Evolutionary conservation across 2,329 filamentous ascomycete genomes (phyloP).

Genomic region (Coniella lustricola): DNA sequence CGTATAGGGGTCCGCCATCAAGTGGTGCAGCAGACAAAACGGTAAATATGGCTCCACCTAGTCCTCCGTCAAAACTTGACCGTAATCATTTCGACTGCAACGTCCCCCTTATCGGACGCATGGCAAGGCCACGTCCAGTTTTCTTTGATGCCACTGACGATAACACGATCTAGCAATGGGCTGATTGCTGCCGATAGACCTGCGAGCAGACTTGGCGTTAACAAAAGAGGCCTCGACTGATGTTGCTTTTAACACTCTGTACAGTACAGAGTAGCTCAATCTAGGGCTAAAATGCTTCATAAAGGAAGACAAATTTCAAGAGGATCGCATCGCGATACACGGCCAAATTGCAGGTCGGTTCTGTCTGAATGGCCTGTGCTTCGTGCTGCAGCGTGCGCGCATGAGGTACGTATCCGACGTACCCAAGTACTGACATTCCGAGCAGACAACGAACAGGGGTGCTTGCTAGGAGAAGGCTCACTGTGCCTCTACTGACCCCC

Average conservation of each 20-base stretch:
- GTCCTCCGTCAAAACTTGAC: neutral
- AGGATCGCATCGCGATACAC: too few species aligned
- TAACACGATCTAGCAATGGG: neutral
- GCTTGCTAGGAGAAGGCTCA: neutral
- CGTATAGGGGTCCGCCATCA: constrained; percentile 11
- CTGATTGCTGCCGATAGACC: neutral
- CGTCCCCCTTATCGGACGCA: constrained; percentile 3
- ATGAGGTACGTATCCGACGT: too few species aligned
- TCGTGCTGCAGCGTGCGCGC: too few species aligned
- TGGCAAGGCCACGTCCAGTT: neutral
- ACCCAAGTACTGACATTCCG: constrained; percentile 9
- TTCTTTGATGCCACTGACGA: neutral
- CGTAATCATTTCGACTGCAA: neutral
- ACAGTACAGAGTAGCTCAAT: neutral
- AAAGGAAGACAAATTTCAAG: too few species aligned
- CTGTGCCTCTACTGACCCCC: constrained; percentile 4
- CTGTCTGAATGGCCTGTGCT: too few species aligned
- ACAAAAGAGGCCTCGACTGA: too few species aligned
- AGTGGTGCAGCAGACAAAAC: constrained; percentile 6
- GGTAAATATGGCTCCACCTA: constrained; percentile 1
- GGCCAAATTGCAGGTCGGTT: too few species aligned
- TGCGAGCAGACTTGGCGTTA: neutral
- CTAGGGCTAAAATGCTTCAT: neutral
- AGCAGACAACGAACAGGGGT: constrained; percentile 12
- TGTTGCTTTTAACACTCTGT: too few species aligned